Evolutionary conservation across 1,139 yeast species (phyloP).

Genomic region (Taphrina pruni): DNA sequence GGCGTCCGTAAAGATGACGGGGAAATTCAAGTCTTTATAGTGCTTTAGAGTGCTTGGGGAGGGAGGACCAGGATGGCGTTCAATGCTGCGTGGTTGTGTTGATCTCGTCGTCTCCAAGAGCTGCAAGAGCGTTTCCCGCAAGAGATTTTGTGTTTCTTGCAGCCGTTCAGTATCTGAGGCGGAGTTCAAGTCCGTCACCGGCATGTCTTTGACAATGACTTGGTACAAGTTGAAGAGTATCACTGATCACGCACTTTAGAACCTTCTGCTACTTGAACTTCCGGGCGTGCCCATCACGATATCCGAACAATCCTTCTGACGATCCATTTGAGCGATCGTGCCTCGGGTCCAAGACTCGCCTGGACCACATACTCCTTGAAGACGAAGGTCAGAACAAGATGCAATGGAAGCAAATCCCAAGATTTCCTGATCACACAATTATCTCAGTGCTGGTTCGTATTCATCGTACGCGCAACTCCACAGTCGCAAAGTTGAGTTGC

Average conservation of each 20-base stretch:
- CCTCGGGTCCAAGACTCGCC: too few relatives aligned
- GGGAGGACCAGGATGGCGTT: constrained; percentile 12
- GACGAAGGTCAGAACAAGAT: too few relatives aligned
- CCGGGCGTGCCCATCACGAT: too few relatives aligned
- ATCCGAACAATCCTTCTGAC: too few relatives aligned
- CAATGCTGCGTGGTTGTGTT: constrained; percentile 7
- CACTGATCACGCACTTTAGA: neutral
- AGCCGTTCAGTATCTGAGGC: neutral
- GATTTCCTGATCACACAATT: too few relatives aligned
- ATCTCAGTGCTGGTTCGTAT: too few relatives aligned
- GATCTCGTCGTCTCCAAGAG: constrained; percentile 7
- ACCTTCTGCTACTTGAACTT: too few relatives aligned
- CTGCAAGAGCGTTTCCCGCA: constrained; percentile 15
- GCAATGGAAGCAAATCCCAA: too few relatives aligned
- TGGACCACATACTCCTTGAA: too few relatives aligned
- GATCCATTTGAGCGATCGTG: too few relatives aligned
- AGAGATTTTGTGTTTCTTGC: neutral
- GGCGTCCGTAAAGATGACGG: constrained; percentile 19
- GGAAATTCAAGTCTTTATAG: constrained; percentile 10
- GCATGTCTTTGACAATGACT: neutral
- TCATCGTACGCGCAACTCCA: too few relatives aligned
- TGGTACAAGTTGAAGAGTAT: neutral
- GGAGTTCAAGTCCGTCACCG: neutral
- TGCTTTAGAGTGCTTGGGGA: neutral
- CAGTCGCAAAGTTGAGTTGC: too few relatives aligned